A percentile compares a stretch with the other conserved stretches of the same genome.
phyloP scores from a whole-genome alignment of 352 stramenopile genomes.

The Phytophthora megakarya region DNA sequence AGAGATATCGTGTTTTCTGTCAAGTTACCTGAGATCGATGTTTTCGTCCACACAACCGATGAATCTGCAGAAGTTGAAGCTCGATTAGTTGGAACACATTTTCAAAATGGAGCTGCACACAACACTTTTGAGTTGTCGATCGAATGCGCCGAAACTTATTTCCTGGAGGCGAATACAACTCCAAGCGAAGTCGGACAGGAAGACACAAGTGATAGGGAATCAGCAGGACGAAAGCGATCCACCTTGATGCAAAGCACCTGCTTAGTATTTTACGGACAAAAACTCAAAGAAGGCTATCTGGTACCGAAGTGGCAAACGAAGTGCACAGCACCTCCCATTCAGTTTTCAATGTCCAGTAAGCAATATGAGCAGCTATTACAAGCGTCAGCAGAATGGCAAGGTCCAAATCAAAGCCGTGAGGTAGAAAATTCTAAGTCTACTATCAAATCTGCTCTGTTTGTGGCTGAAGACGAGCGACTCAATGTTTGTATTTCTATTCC shows the following conservation, averaged over 20 bases:
- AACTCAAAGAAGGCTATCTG: constrained; percentile 44
- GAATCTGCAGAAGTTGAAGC: constrained; percentile 68
- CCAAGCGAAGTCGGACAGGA: background rate
- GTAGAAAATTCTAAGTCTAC: background rate
- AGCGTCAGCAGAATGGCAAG: constrained; percentile 61
- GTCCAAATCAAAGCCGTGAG: constrained; percentile 8
- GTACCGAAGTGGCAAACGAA: constrained; percentile 64
- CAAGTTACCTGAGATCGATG: constrained; percentile 62
- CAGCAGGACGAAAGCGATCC: constrained; percentile 45
- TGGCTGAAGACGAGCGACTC: constrained; percentile 65
- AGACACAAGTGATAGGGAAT: background rate
- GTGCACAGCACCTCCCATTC: constrained; percentile 72
- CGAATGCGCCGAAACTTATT: constrained; percentile 61
- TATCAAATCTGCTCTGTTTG: constrained; percentile 39
- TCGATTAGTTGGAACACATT: constrained; percentile 54
- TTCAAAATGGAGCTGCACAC: constrained; percentile 51
- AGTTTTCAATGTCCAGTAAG: constrained; percentile 66
- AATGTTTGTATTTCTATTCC: constrained; percentile 67
- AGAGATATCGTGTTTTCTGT: constrained; percentile 57
- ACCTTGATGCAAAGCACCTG: constrained; percentile 64
- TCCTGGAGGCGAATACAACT: constrained; percentile 48
- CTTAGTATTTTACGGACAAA: constrained; percentile 68
- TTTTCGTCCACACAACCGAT: constrained; percentile 68
- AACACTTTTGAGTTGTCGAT: constrained; percentile 67
- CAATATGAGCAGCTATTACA: constrained; percentile 75